Conservation (phyloP, 257 asterid genomes). For the Solanum lycopersicoides region DNA sequence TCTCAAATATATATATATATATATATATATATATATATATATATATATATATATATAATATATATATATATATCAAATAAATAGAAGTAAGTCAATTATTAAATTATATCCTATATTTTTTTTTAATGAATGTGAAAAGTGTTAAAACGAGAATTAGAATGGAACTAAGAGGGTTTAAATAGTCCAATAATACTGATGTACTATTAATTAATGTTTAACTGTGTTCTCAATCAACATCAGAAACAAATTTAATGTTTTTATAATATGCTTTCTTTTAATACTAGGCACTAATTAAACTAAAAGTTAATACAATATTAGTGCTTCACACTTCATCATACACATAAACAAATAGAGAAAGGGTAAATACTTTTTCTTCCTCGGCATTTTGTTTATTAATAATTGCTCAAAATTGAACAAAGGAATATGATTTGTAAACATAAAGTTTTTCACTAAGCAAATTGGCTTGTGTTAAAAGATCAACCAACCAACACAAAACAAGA, state of each 20-base stretch:
- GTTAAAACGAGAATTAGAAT: too few species aligned
- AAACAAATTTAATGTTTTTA: background rate
- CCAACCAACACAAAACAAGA: background rate
- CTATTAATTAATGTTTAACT: background rate
- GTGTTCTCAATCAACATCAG: background rate
- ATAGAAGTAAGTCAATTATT: too few species aligned
- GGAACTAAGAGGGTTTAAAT: background rate
- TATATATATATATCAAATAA: too few species aligned
- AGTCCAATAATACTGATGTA: background rate
- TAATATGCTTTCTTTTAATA: background rate
- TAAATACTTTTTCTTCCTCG: background rate
- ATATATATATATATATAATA: too few species aligned
- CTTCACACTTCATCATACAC: background rate
- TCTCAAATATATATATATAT: too few species aligned
- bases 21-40: too few species aligned
- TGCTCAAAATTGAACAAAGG: background rate
- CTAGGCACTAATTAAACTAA: background rate
- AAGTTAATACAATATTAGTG: too few species aligned
- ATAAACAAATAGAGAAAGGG: background rate
- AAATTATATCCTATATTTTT: too few species aligned
- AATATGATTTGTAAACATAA: background rate
- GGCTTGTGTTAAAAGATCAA: background rate
- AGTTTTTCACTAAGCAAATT: background rate
- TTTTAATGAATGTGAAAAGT: too few species aligned
- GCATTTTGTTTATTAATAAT: background rate